Base-by-base conservation (phyloP, 176 grass and related monocot species). In the Saccharum spontaneum region DNA sequence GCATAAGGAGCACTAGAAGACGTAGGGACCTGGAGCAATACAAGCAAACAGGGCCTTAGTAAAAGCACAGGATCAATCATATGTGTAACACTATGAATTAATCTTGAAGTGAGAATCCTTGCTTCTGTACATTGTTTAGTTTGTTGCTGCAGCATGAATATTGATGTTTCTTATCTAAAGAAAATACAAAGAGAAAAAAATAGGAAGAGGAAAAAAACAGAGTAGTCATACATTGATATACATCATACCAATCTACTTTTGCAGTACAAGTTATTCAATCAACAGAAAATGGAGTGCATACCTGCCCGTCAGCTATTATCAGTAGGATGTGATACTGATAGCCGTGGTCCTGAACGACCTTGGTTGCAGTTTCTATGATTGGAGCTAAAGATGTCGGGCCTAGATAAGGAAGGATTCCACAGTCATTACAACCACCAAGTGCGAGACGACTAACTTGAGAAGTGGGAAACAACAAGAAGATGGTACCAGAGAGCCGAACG, bases 261-360 rank as follows among this genome's bases (percentile, higher is more conserved):
- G 26, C 1, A 1, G 24, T 63, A 30, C 61, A 64, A 64, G 24
- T 67, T 67, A 0, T 64, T 17, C 14, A 17, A 34, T 18, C 11
- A 31, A 74, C 54, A 85, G 3, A 75, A 71, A 60, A 6, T 52
- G 30, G 36, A 59, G 10, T 17, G 0, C 22, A 37, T 74, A 92
- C 94, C 91, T 97, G 89, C 23, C 92, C 94, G 17, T 97, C 92
- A 24, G 92, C 77, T 68, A 97, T 92, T 77, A 97, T 97, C 59
- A 97, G 80, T 48, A 97, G 79, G 87, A 97, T 91, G 85, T 97
- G 94, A 55, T 89, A 92, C 46, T 82, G 89, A 33, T 89, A 11
- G 1, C 83, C 41, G 17, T 76, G 86, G 1, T 63, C 81, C 59
- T 87, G 17, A 17, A 94, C 90, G 30, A 94, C 85, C 41, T 72